phyloP scores from a whole-genome alignment of 331 rosid genomes.

The Quercus lobata region DNA sequence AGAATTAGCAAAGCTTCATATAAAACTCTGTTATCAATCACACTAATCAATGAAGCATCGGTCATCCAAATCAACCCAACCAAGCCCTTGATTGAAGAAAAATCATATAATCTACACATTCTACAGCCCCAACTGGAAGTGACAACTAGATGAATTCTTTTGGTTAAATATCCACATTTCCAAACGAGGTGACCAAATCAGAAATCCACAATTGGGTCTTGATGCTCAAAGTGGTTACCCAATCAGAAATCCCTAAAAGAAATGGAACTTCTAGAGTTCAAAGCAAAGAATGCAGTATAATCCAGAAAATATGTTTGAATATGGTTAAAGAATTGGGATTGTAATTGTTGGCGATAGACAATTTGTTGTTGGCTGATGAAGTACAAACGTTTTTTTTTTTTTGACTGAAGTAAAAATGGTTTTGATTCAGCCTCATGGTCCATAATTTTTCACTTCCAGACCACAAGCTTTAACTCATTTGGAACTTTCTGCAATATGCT shows the following conservation, averaged over 20 bases:
- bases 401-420: no score
- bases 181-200: neutral
- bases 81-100: neutral
- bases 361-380: neutral
- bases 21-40: neutral
- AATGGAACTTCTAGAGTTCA: neutral
- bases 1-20: no score
- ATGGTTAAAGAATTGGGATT: neutral
- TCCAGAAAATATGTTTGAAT: neutral
- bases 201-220: neutral
- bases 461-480: neutral
- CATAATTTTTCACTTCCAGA: neutral
- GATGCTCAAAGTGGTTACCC: neutral
- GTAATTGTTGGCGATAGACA: neutral
- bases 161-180: neutral
- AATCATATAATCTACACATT: neutral
- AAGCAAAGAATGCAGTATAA: neutral
- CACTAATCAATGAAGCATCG: neutral
- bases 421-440: neutral
- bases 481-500: neutral
- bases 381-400: no score
- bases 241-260: neutral
- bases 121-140: neutral
- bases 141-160: neutral
- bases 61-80: neutral